Conservation (phyloP, 345 rosid species). For the Pseudoturritis turrita region DNA sequence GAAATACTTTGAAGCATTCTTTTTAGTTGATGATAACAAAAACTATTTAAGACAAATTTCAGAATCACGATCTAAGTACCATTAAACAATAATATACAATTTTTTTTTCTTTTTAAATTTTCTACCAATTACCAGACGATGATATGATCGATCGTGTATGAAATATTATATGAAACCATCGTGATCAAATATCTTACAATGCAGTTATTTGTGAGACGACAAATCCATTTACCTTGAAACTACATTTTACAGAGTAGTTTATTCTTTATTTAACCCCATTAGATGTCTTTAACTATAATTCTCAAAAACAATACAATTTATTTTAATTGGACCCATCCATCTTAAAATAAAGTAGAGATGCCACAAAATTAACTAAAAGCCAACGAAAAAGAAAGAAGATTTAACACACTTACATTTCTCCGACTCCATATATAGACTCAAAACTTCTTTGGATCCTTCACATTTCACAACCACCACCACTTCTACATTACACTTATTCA, state of each 20-base stretch:
- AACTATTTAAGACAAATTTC: too few relatives aligned
- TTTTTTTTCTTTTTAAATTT: too few relatives aligned
- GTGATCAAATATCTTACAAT: neutral
- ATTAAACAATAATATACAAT: neutral
- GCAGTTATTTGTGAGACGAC: slow-evolving; percentile 17
- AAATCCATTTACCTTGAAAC: neutral
- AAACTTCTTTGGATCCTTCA: slow-evolving; percentile 15
- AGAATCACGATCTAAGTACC: neutral
- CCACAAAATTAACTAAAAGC: neutral
- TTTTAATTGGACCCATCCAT: slow-evolving; percentile 12
- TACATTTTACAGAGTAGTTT: neutral
- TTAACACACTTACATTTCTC: neutral
- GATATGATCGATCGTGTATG: neutral
- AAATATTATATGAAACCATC: neutral
- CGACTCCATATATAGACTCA: slow-evolving; percentile 37
- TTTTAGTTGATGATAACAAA: neutral
- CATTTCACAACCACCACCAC: slow-evolving; percentile 20
- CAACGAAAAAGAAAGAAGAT: neutral
- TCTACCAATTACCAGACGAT: neutral
- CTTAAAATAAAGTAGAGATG: neutral
- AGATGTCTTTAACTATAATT: slow-evolving; percentile 6
- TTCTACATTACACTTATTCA: neutral
- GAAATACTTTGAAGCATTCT: neutral
- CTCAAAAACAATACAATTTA: neutral
- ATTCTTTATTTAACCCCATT: neutral